phyloP scores from a whole-genome alignment of 208 protist genomes.

The Porcisia deanei region DNA sequence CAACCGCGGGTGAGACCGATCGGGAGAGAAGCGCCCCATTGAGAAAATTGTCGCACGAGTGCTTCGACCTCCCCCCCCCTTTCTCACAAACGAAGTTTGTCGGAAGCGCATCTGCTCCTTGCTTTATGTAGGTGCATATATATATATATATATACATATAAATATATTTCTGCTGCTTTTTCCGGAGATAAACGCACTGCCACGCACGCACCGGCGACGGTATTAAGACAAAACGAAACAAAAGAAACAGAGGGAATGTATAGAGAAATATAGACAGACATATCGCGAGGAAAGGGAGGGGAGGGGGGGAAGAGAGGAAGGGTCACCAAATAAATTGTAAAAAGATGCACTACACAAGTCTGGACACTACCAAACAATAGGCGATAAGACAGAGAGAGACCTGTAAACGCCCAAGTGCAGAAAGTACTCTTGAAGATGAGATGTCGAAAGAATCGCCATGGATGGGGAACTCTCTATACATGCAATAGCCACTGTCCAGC shows the following conservation, averaged over 20 bases:
- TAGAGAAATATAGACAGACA: neutral
- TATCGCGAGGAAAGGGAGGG: neutral
- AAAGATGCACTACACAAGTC: neutral
- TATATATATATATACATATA: neutral
- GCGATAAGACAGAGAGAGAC: neutral
- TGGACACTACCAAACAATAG: neutral
- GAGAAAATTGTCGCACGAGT: neutral
- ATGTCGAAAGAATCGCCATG: neutral
- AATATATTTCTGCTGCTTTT: neutral
- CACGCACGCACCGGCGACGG: neutral
- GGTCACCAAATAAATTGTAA: neutral
- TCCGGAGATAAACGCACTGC: neutral
- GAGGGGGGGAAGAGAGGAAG: neutral
- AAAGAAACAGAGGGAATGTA: neutral
- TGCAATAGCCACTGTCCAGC: neutral
- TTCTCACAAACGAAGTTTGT: neutral
- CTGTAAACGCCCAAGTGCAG: neutral
- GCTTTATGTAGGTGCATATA: neutral
- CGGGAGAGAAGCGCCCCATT: neutral
- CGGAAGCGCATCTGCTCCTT: neutral
- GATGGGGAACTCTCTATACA: neutral
- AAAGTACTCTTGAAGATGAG: neutral
- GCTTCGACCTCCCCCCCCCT: neutral
- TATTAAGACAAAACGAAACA: constrained; percentile 1
- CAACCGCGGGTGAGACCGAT: neutral